phyloP scores from a whole-genome alignment of 257 asterid species.

The Scutellaria barbata region DNA sequence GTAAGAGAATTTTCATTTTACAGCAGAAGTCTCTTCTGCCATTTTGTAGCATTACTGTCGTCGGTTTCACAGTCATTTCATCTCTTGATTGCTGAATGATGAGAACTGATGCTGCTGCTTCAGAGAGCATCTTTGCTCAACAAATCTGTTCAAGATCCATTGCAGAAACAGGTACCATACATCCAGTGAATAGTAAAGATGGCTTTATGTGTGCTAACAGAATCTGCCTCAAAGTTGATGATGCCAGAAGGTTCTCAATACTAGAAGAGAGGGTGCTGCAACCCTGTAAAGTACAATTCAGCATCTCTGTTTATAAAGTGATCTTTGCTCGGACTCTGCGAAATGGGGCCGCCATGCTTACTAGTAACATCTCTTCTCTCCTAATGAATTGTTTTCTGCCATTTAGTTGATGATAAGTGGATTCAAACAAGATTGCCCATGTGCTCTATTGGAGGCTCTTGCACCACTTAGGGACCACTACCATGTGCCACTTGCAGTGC shows the following conservation, averaged over 20 bases:
- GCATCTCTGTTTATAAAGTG: constrained; percentile 21
- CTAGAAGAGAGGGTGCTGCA: constrained; percentile 17
- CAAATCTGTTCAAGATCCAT: neutral
- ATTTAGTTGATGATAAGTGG: constrained; percentile 34
- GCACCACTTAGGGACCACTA: constrained; percentile 61
- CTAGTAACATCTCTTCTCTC: constrained; percentile 28
- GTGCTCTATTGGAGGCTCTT: constrained; percentile 44
- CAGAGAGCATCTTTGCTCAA: constrained; percentile 21
- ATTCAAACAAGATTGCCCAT: constrained; percentile 54
- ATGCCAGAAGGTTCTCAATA: constrained; percentile 42
- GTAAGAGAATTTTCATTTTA: constrained; percentile 4
- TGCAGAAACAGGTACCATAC: constrained; percentile 28
- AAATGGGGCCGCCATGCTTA: constrained; percentile 43
- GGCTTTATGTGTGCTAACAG: constrained; percentile 12
- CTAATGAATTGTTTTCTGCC: constrained; percentile 40
- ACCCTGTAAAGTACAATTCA: constrained; percentile 33
- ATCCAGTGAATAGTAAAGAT: constrained; percentile 16
- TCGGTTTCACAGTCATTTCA: neutral
- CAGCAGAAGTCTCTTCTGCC: neutral
- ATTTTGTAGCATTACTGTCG: neutral
- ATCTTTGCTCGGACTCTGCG: constrained; percentile 18
- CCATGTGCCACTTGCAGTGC: constrained; percentile 61
- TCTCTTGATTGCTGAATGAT: neutral
- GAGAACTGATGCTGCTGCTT: neutral
- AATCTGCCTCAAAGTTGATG: constrained; percentile 31